Base-by-base conservation (phyloP, 1,284 basidiomycete species). In the Tilletia caries region DNA sequence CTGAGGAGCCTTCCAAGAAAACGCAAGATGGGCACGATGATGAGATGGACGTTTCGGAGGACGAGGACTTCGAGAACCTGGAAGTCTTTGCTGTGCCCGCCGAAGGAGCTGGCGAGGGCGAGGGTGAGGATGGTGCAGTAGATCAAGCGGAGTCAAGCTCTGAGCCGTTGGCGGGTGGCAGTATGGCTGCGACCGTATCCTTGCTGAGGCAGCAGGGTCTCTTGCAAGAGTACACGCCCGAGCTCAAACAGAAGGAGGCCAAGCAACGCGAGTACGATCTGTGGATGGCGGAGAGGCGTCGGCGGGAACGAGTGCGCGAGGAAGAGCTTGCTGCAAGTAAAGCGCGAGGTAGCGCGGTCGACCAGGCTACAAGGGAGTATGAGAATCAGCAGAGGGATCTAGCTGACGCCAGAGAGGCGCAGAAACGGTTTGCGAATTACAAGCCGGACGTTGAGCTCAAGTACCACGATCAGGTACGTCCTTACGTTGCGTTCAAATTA, bases 391-490 rank as follows among this genome's bases (percentile, higher is more conserved):
- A 90, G 76, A 89, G 95, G 32, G 96, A 98, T 80, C 90, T 94
- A 82, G 90, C 92, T 75, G 94, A 97, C 75, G 91, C 94, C 8
- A 88, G 92, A 50, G 88, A 91, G 33, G 88, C 89, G 60, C 85
- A 94, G 76, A 92, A 96, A 46, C 83, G 89, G 64, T 98, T 92
- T 88, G 91, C 90, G 84, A 88, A 91, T 81, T 99, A 99, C 87
- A 96, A 95, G 84, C 96, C 96, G 1, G 94, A 96, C 83, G 88
- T 99, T 77, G 92, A 95, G 74, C 92, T 98, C 81, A 91, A 91
- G 70, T 99, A 98, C 84, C 91, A 95, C 76, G 96, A 99, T 83
- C 94, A 96, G 84, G 44, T 66, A 37, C n/a, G 64, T 44, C n/a
- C 27, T 5, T 0, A 23, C 33, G 6, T 64, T 18, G 20, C 48